A percentile compares a stretch with the other conserved stretches of the same genome.
Evolutionary conservation across 2,329 filamentous ascomycete genomes (phyloP).

Genomic region (Myotisia sp.): DNA sequence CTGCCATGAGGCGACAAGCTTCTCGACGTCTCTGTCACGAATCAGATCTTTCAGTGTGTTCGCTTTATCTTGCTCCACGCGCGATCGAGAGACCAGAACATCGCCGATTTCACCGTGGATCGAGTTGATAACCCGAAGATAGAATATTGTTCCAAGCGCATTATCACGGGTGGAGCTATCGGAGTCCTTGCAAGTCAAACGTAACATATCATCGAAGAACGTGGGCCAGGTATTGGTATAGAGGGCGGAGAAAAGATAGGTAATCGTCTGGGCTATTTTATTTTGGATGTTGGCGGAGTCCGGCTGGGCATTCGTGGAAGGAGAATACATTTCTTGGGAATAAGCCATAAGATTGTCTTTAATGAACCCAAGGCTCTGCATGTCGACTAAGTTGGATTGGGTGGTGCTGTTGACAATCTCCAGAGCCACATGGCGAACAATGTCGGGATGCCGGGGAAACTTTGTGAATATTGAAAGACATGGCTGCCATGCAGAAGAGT

Average conservation of each 20-base stretch:
- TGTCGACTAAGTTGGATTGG: conserved; percentile 62
- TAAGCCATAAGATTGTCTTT: conserved; percentile 73
- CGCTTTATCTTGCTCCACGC: conserved; percentile 68
- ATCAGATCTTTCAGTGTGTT: conserved; percentile 84
- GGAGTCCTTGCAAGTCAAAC: conserved; percentile 52
- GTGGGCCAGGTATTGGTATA: conserved; percentile 76
- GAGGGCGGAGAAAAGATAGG: conserved; percentile 76
- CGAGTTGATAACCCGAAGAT: conserved; percentile 73
- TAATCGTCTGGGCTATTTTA: conserved; percentile 91
- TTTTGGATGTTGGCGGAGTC: conserved; percentile 77
- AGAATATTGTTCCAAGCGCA: conserved; percentile 62
- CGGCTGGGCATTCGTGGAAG: conserved; percentile 37
- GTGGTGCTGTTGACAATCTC: conserved; percentile 90
- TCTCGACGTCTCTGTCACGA: conserved; percentile 71
- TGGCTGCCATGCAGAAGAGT: conserved; percentile 79
- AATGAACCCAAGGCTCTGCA: conserved; percentile 56
- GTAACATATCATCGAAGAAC: conserved; percentile 82
- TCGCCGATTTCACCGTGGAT: conserved; percentile 97
- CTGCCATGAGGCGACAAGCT: conserved; percentile 81
- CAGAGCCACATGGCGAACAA: conserved; percentile 75
- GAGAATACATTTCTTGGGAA: conserved; percentile 59
- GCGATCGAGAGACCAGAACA: conserved; percentile 65
- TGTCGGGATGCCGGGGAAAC: conserved; percentile 59
- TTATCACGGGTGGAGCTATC: conserved; percentile 51
- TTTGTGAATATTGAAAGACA: conserved; percentile 76